phyloP scores from a whole-genome alignment of 345 rosid genomes.

The Gossypium arboreum region DNA sequence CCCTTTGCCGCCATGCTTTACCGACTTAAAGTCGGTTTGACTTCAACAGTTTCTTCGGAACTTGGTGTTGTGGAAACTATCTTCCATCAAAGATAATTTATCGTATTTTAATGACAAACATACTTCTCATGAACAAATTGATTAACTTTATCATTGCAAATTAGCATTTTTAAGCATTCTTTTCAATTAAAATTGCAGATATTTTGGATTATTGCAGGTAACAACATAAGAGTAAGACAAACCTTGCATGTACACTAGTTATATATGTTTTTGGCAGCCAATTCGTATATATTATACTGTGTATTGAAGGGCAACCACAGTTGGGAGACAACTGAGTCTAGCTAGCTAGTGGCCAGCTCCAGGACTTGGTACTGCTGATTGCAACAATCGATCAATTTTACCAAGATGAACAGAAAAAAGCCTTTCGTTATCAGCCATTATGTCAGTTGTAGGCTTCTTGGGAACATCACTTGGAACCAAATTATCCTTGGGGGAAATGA shows the following conservation, averaged over 20 bases:
- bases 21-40: too few species aligned
- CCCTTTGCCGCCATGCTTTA: too few species aligned
- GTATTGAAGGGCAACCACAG: background rate
- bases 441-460: slow-evolving; percentile 2
- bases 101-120: too few species aligned
- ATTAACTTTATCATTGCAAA: too few species aligned
- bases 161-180: too few species aligned
- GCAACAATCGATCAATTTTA: slow-evolving; percentile 17
- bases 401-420: slow-evolving; percentile 6
- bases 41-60: too few species aligned
- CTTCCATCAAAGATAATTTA: too few species aligned
- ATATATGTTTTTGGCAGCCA: background rate
- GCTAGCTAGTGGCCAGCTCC: slow-evolving; percentile 16
- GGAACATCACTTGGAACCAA: slow-evolving; percentile 13
- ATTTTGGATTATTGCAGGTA: background rate
- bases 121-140: too few species aligned
- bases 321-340: background rate
- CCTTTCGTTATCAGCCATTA: slow-evolving; percentile 5
- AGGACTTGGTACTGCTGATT: slow-evolving; percentile 4
- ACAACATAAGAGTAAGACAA: background rate
- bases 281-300: background rate
- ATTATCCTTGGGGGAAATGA: slow-evolving; percentile 8
- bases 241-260: background rate
- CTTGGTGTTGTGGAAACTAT: too few species aligned
- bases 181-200: background rate